Percentiles rank a stretch among this genome's conserved stretches.
phyloP scores from a whole-genome alignment of 2,329 filamentous ascomycete species.

The Aspergillus sp. region DNA sequence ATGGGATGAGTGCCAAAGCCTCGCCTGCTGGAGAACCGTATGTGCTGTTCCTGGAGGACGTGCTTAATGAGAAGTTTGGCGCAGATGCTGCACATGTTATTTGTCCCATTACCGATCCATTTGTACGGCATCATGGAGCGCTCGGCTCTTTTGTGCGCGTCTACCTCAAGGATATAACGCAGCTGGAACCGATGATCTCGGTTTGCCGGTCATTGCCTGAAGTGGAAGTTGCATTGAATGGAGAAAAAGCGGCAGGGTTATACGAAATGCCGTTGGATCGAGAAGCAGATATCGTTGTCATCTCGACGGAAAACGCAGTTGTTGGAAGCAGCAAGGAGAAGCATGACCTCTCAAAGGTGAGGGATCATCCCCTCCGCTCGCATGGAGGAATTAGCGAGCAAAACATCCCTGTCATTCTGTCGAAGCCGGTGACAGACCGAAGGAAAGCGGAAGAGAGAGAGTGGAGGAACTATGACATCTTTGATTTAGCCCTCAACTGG shows the following conservation, averaged over 20 bases:
- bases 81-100: not conserved
- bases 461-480: slow-evolving; percentile 5
- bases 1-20: not conserved
- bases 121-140: slow-evolving; percentile 2
- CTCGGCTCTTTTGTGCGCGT: not conserved
- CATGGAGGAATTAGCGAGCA: slow-evolving; percentile 4
- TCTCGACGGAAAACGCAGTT: not conserved
- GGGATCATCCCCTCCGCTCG: not conserved
- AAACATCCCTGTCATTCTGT: not conserved
- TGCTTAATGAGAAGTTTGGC: not conserved
- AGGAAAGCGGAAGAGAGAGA: not conserved
- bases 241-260: not conserved
- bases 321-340: not conserved
- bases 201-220: not conserved
- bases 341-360: not conserved
- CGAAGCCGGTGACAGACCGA: not conserved
- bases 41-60: not conserved
- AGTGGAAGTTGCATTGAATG: not conserved
- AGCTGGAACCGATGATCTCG: not conserved
- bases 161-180: not conserved
- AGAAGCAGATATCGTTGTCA: slow-evolving; percentile 3
- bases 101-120: slow-evolving; percentile 1
- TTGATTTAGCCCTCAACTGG: slow-evolving; percentile 6
- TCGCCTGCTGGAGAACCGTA: not conserved
- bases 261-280: not conserved